Evolutionary conservation across 331 rosid species (phyloP).

Genomic region (Pyrus hybrid): DNA sequence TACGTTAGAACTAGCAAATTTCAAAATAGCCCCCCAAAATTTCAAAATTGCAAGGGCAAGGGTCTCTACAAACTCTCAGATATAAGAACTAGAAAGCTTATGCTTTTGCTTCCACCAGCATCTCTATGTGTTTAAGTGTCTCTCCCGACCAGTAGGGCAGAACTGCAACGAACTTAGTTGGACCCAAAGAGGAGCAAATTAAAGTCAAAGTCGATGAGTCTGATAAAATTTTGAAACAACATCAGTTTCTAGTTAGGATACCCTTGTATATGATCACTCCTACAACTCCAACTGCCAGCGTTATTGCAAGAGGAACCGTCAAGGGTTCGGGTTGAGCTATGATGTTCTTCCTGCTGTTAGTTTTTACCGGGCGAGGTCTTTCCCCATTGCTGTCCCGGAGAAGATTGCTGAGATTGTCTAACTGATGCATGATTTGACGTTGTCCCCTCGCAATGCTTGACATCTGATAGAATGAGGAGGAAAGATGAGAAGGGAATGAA

Average conservation of each 20-base stretch:
- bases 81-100: background rate
- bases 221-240: background rate
- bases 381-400: constrained; percentile 46
- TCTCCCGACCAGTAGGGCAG: constrained; percentile 31
- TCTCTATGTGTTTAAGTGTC: constrained; percentile 11
- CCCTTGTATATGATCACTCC: constrained; percentile 66
- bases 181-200: background rate
- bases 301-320: constrained; percentile 30
- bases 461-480: constrained; percentile 33
- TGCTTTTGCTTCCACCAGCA: background rate
- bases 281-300: constrained; percentile 57
- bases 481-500: background rate
- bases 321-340: constrained; percentile 21
- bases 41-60: constrained; percentile 16
- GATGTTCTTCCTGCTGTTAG: constrained; percentile 37
- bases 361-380: constrained; percentile 39
- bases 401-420: constrained; percentile 67
- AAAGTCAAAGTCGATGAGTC: background rate
- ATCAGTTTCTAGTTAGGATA: constrained; percentile 39
- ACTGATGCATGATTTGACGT: constrained; percentile 75
- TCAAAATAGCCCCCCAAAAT: constrained; percentile 24
- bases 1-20: background rate
- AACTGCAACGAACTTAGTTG: background rate
- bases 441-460: constrained; percentile 57
- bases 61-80: constrained; percentile 18